phyloP scores from a whole-genome alignment of 495 filamentous ascomycete genomes.

The Neurospora sp. region DNA sequence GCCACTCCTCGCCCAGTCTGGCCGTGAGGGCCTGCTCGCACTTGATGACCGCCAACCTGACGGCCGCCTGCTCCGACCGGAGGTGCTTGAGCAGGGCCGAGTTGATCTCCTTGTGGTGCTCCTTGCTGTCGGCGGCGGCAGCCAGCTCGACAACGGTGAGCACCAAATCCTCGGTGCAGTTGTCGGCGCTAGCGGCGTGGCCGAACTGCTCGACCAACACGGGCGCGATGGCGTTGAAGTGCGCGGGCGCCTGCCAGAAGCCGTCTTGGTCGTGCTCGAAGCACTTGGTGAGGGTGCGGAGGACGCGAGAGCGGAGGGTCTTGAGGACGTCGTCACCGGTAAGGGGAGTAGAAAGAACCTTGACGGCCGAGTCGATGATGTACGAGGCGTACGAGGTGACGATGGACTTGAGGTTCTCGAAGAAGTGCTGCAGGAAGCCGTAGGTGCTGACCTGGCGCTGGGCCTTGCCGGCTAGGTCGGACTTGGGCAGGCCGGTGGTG shows the following conservation, averaged over 20 bases:
- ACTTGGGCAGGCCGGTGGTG: conserved; percentile 42
- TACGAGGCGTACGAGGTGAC: conserved; percentile 85
- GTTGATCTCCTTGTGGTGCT: conserved; percentile 86
- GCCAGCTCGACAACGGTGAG: conserved; percentile 68
- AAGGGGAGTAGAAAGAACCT: conserved; percentile 40
- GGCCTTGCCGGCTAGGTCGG: conserved; percentile 42
- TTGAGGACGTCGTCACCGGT: conserved; percentile 40
- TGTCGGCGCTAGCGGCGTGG: conserved; percentile 37
- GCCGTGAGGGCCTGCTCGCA: conserved; percentile 68
- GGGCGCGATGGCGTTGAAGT: conserved; percentile 60
- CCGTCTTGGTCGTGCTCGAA: conserved; percentile 72
- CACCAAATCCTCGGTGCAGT: conserved; percentile 30
- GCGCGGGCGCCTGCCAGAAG: conserved; percentile 85
- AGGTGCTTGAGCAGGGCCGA: conserved; percentile 60
- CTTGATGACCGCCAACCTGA: conserved; percentile 68
- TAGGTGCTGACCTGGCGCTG: conserved; percentile 60
- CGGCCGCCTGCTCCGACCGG: conserved; percentile 53
- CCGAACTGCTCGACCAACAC: conserved; percentile 60
- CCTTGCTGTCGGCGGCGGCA: conserved; percentile 63
- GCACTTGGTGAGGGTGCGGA: conserved; percentile 57
- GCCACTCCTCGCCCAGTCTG: conserved; percentile 82
- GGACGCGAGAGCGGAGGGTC: conserved; percentile 49
- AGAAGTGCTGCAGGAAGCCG: conserved; percentile 68
- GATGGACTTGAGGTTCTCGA: conserved; percentile 78
- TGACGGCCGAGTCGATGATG: conserved; percentile 61